Percentiles rank a stretch among this genome's conserved stretches.
Evolutionary conservation across 2,329 filamentous ascomycete genomes (phyloP).

Genomic region (Fusarium duplospermum): DNA sequence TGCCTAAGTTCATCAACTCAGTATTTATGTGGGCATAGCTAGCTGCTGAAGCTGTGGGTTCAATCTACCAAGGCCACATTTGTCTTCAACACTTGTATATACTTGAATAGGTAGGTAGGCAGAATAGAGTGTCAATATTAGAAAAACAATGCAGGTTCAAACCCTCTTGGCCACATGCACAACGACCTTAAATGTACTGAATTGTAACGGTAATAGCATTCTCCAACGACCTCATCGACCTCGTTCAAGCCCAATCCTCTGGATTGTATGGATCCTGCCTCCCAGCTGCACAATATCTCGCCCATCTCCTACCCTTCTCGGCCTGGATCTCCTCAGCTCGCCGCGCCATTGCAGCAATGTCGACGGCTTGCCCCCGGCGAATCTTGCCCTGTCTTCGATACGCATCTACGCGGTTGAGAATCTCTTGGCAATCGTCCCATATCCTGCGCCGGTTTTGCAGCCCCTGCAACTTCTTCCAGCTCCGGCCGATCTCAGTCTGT

Average conservation of each 20-base stretch:
- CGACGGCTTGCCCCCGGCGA: background rate
- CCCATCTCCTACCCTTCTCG: background rate
- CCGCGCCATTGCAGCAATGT: background rate
- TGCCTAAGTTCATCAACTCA: background rate
- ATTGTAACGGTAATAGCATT: background rate
- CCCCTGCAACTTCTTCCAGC: background rate
- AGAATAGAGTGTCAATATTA: background rate
- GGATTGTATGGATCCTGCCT: background rate
- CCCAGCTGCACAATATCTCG: background rate
- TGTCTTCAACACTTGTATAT: background rate
- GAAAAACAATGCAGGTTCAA: background rate
- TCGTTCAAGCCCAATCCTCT: background rate
- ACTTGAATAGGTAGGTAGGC: background rate
- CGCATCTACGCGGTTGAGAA: slow-evolving; percentile 9
- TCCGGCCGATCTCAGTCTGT: background rate
- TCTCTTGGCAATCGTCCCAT: slow-evolving; percentile 15
- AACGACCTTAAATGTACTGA: background rate
- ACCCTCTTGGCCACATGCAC: background rate
- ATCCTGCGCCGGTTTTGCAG: slow-evolving; percentile 17
- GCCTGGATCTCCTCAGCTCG: background rate
- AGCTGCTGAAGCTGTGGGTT: background rate
- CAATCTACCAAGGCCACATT: background rate
- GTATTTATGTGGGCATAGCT: background rate
- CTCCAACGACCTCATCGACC: background rate
- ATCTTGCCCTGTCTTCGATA: slow-evolving; percentile 8